Percentiles rank a stretch among this genome's conserved stretches.
Conservation (phyloP, 2,329 filamentous ascomycete genomes). For the Eutypella sp. region DNA sequence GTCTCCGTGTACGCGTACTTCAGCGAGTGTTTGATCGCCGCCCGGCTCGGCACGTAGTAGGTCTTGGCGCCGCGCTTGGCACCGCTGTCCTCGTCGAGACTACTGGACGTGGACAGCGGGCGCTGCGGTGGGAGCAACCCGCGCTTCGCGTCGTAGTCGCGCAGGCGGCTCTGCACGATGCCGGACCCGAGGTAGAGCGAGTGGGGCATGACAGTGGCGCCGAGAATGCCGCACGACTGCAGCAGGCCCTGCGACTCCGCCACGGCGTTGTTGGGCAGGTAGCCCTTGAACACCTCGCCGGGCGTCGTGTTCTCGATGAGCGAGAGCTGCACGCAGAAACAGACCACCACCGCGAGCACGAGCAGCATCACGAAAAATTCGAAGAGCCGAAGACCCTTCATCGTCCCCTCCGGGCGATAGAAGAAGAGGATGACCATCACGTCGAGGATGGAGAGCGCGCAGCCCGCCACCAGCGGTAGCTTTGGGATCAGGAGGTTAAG, state of each 20-base stretch:
- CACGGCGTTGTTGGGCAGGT: slow-evolving; percentile 56
- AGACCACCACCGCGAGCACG: slow-evolving; percentile 64
- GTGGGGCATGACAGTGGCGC: slow-evolving; percentile 53
- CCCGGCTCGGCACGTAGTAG: slow-evolving; percentile 65
- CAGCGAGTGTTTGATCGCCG: slow-evolving; percentile 69
- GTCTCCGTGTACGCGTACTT: slow-evolving; percentile 70
- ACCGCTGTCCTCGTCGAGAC: slow-evolving; percentile 21
- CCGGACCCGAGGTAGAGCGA: slow-evolving; percentile 62
- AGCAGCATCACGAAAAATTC: slow-evolving; percentile 59
- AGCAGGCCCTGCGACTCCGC: slow-evolving; percentile 57
- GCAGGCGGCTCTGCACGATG: slow-evolving; percentile 62
- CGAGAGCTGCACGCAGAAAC: slow-evolving; percentile 66
- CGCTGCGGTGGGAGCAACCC: slow-evolving; percentile 43
- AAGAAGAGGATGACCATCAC: slow-evolving; percentile 64
- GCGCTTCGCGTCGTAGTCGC: slow-evolving; percentile 56
- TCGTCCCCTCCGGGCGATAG: slow-evolving; percentile 54
- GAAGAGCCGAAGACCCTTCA: slow-evolving; percentile 57
- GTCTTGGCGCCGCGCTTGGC: slow-evolving; percentile 36
- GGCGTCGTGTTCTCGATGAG: slow-evolving; percentile 51
- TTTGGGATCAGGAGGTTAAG: slow-evolving; percentile 60
- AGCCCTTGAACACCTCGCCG: slow-evolving; percentile 60
- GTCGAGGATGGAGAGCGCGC: slow-evolving; percentile 63
- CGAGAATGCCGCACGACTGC: slow-evolving; percentile 71
- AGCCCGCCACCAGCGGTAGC: slow-evolving; percentile 62
- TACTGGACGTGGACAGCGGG: slow-evolving; percentile 15